Evolutionary conservation across 2,329 filamentous ascomycete genomes (phyloP), one percentile per base, ranked within the genome.

Genomic region (Microascus cirrosus): DNA sequence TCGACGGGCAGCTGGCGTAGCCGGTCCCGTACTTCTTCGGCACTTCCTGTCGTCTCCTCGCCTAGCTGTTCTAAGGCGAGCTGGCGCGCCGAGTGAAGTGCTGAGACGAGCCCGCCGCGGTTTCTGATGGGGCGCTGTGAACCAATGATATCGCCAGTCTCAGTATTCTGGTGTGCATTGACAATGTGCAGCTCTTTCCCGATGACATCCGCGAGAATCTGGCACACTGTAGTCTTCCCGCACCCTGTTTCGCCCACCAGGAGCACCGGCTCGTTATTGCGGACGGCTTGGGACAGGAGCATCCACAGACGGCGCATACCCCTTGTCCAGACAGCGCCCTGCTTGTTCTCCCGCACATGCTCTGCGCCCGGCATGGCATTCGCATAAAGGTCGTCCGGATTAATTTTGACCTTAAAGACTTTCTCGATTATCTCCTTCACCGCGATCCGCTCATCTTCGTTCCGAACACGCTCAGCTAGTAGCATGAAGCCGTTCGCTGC

Each of bases 81-180:
- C 12, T 70, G 62, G 32, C 96, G 71, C 64, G 88, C 84, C n/a
- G 77, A 69, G 35, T 77, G 74, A 34, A 97, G 74, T 1, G 81
- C 70, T 32, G 87, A 82, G 39, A 89, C 74, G 36, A 95, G 83
- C 1, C 83, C 83, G 15, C 85, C 83, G 50, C 92, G 83, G 68
- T 97, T 97, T 62, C 95, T 82, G 24, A 97, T 83, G 3, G 94
- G 94, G 60, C 94, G 78, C 70, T 99, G 94, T 2, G 94, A 94
- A 62, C 94, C 94, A 63, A 99, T 97, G 12, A 99, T 78, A 70
- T 99, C 94, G 18, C 94, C 93, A 0, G 95, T 97, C 70, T 99
- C 95, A 0, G 94, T 92, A 63, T 99, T 99, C 64, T 97, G 93
- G 71, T 99, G 95, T 2, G 95, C 94, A 68, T 99, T 99, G 66